A percentile compares a stretch with the other conserved stretches of the same genome.
Evolutionary conservation across 176 grass and related monocot genomes (phyloP).

Genomic region (Carex kokanica): DNA sequence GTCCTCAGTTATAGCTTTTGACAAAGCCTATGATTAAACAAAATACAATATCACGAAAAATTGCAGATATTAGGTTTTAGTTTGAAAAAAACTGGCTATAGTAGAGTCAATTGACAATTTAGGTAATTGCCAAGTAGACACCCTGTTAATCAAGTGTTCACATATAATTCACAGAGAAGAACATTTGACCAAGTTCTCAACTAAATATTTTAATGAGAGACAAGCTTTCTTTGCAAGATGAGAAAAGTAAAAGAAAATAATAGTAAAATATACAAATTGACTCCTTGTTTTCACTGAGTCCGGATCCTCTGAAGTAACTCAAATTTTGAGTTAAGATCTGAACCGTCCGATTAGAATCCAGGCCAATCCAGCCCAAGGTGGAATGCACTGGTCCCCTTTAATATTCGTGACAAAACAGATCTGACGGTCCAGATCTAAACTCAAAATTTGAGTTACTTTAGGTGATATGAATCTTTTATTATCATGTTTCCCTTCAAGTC

Average conservation of each 20-base stretch:
- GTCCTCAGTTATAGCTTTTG: conserved; percentile 87
- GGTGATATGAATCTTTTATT: no score
- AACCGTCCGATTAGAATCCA: no score
- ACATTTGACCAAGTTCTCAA: background rate
- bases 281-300: background rate
- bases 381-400: no score
- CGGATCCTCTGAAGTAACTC: no score
- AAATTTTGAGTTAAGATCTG: no score
- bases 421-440: no score
- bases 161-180: background rate
- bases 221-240: background rate
- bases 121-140: background rate
- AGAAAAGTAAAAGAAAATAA: background rate
- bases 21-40: conserved; percentile 59
- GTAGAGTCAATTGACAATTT: background rate
- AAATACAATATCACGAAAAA: conserved; percentile 9
- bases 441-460: no score
- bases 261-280: background rate
- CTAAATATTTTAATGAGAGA: background rate
- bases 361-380: no score
- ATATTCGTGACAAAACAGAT: no score
- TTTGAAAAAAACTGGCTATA: background rate
- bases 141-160: background rate
- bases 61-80: conserved; percentile 10
- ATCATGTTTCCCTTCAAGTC: background rate